Evolutionary conservation across 2,329 filamentous ascomycete species (phyloP), one percentile per base, ranked within the genome.

Genomic region (Plenodomus lindquistii): DNA sequence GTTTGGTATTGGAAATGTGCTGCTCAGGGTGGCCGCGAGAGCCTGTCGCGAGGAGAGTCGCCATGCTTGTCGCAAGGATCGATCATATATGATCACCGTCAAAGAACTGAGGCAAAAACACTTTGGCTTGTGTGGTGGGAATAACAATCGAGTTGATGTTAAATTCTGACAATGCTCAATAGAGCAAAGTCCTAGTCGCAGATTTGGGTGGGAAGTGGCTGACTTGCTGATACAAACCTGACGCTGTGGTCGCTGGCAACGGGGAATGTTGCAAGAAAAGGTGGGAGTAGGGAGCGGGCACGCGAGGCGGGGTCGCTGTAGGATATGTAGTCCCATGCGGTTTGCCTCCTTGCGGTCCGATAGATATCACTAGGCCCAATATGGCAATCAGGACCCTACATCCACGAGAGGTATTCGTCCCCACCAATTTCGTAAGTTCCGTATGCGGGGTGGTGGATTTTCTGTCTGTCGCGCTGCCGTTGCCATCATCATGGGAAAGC

Each of bases 321-420:
- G 48, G 40, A 50, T 63, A 59, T 57, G 60, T 60, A 63, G 56
- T 50, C 40, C 31, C 38, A 44, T 37, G 42, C 42, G 41, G 38
- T 46, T 52, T 44, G 45, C 44, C 46, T 47, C 37, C 19, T 55
- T 43, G 24, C 22, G 44, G 11, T 17, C 36, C 18, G 29, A 39
- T 40, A 45, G 17, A 46, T 48, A 41, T 10, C n/a, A 44, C 62
- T 65, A 63, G 38, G 34, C 62, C 50, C 46, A 41, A 58, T 56
- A 51, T 44, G 55, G 62, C 54, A 47, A 62, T 55, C 59, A 62
- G 60, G 57, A 65, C 60, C 62, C 59, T 60, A 60, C 55, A 22
- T 50, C 62, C 50, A 48, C 40, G 54, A 57, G 51, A 48, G 59
- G 59, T 51, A 60, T 48, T 44, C 49, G 48, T 52, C 58, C 57